phyloP scores from a whole-genome alignment of 1,284 basidiomycete species.

The Cryptococcus hybrid region DNA sequence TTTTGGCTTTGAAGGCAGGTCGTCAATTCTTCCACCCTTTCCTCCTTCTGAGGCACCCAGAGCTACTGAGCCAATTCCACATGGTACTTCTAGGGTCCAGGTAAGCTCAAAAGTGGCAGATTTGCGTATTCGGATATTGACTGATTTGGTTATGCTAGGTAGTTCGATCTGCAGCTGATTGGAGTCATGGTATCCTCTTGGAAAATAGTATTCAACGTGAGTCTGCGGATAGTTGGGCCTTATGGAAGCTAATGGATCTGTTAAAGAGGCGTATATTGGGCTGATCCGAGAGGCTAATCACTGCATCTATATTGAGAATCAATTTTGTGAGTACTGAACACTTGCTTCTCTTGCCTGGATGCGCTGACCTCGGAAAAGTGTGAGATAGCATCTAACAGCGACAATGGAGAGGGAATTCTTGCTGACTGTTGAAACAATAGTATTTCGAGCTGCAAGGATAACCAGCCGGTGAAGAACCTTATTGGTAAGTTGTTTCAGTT shows the following conservation, averaged over 20 bases:
- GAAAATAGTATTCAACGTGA: conserved; percentile 76
- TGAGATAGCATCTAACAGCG: too few species aligned
- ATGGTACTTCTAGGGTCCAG: conserved; percentile 42
- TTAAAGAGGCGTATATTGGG: conserved; percentile 61
- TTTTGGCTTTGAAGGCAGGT: conserved; percentile 22
- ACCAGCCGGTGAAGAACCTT: conserved; percentile 68
- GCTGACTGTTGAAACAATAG: conserved; percentile 48
- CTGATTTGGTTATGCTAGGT: conserved; percentile 52
- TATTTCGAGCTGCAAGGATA: conserved; percentile 65
- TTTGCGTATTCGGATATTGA: neutral
- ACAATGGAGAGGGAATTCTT: neutral
- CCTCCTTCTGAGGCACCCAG: conserved; percentile 39
- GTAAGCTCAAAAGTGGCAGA: conserved; percentile 7
- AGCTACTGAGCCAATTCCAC: conserved; percentile 39
- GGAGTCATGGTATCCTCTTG: conserved; percentile 84
- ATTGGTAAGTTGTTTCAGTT: conserved; percentile 55
- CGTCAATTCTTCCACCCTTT: conserved; percentile 46
- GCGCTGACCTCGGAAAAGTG: neutral
- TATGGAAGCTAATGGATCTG: conserved; percentile 4
- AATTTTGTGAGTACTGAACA: conserved; percentile 68
- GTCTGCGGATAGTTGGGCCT: conserved; percentile 47
- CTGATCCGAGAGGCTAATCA: conserved; percentile 80
- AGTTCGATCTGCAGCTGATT: conserved; percentile 68
- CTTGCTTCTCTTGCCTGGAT: neutral
- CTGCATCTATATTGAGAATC: conserved; percentile 92